Conservation (phyloP, 306 rosid species). For the Prunus fruticosa region DNA sequence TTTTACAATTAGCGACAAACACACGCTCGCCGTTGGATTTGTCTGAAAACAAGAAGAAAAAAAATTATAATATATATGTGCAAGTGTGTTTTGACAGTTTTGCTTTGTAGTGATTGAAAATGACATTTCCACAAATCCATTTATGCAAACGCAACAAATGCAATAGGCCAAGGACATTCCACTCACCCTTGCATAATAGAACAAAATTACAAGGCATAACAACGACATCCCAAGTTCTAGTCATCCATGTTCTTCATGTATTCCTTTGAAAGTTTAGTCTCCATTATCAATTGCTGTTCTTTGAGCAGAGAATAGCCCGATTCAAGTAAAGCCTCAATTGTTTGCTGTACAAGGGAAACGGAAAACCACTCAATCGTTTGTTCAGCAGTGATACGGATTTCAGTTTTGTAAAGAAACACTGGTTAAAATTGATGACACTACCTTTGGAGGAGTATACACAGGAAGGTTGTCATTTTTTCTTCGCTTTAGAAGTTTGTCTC, state of each 20-base stretch:
- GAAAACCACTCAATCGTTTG: slow-evolving; percentile 16
- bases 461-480: slow-evolving; percentile 70
- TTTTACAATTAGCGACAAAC: too few species aligned
- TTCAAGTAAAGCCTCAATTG: slow-evolving; percentile 79
- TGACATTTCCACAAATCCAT: background rate
- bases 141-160: background rate
- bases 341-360: slow-evolving; percentile 64
- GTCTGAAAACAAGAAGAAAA: too few species aligned
- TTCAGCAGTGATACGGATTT: background rate
- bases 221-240: slow-evolving; percentile 29
- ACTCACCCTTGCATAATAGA: background rate
- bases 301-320: slow-evolving; percentile 73
- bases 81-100: background rate
- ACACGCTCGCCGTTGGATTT: too few species aligned
- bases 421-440: slow-evolving; percentile 19
- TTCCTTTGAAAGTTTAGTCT: slow-evolving; percentile 88
- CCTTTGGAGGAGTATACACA: slow-evolving; percentile 83
- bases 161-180: background rate
- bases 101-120: background rate
- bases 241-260: slow-evolving; percentile 90
- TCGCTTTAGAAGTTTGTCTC: slow-evolving; percentile 57
- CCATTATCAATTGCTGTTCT: slow-evolving; percentile 86
- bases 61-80: too few species aligned
- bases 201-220: background rate
- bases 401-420: background rate